A percentile compares a stretch with the other conserved stretches of the same genome.
phyloP scores from a whole-genome alignment of 345 rosid species.

The Aethionema arabicum region DNA sequence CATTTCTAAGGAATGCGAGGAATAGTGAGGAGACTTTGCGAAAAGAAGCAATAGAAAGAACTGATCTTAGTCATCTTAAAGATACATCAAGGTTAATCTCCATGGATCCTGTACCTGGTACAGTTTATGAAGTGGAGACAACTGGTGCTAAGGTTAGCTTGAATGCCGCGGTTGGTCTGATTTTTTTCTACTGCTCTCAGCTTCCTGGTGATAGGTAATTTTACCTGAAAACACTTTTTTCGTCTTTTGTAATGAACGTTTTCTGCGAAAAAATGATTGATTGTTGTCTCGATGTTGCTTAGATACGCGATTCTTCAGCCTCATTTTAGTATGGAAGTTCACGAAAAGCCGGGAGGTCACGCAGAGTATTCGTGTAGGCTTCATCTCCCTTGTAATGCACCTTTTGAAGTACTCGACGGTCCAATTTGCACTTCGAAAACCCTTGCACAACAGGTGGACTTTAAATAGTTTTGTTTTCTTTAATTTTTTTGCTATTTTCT shows the following conservation, averaged over 20 bases:
- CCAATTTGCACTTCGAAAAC: conserved; percentile 89
- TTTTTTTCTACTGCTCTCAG: conserved; percentile 97
- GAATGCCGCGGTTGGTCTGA: conserved; percentile 93
- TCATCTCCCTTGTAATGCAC: conserved; percentile 97
- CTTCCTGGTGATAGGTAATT: conserved; percentile 92
- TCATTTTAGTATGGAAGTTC: conserved; percentile 84
- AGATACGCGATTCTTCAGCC: conserved; percentile 98
- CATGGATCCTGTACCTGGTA: conserved; percentile 68
- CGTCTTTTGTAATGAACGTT: background rate
- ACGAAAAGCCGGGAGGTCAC: conserved; percentile 89
- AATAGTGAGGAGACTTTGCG: conserved; percentile 96
- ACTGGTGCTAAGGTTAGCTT: conserved; percentile 99
- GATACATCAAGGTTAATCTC: conserved; percentile 85
- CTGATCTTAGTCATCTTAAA: conserved; percentile 92
- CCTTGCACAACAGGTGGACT: conserved; percentile 87
- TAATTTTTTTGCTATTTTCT: background rate
- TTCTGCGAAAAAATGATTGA: conserved; percentile 7
- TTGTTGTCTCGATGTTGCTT: conserved; percentile 25
- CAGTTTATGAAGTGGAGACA: conserved; percentile 88
- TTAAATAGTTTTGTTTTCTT: conserved; percentile 1
- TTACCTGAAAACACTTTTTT: background rate
- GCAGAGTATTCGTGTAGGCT: conserved; percentile 94
- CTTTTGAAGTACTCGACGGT: conserved; percentile 97
- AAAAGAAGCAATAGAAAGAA: conserved; percentile 95
- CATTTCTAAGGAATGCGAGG: conserved; percentile 91